These are phyloP conservation scores for Malassezia slooffiae DNA, from an alignment of 1,284 basidiomycete genomes.

Conservation along the genomic window DNA sequence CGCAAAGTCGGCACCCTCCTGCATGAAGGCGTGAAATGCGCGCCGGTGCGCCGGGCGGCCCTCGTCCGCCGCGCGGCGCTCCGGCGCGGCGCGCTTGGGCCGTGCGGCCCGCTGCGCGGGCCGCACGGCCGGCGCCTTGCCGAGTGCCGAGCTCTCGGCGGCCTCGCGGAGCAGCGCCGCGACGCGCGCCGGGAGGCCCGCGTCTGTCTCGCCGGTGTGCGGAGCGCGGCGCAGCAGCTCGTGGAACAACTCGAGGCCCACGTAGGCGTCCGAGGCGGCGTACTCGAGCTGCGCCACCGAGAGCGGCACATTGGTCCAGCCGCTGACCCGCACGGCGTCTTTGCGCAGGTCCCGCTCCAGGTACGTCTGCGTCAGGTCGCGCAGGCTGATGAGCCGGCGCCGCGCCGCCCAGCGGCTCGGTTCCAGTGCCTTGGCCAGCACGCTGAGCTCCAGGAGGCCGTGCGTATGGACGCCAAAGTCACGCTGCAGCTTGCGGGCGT, in stretches of 20 bases:
- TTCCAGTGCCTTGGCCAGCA: conserved; percentile 21
- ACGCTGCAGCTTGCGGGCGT: conserved; percentile 26
- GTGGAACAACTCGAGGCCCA: conserved; percentile 26
- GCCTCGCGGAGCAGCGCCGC: too few species aligned
- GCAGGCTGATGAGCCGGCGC: conserved; percentile 21
- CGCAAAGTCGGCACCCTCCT: too few species aligned
- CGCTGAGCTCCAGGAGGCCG: conserved; percentile 26
- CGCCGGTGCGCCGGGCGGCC: too few species aligned
- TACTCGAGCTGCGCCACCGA: conserved; percentile 24
- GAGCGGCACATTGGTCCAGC: conserved; percentile 23
- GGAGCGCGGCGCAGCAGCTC: conserved; percentile 13
- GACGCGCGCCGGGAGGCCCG: background rate
- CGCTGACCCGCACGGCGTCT: conserved; percentile 20
- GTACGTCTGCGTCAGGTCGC: conserved; percentile 28
- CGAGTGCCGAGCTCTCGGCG: too few species aligned
- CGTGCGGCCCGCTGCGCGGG: too few species aligned
- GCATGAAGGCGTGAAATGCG: too few species aligned
- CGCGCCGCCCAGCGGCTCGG: conserved; percentile 17
- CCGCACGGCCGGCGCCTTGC: too few species aligned
- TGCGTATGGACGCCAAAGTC: conserved; percentile 23
- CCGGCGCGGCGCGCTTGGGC: too few species aligned
- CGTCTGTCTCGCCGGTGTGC: conserved; percentile 3
- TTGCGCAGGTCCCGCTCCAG: conserved; percentile 23
- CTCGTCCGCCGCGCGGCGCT: too few species aligned
- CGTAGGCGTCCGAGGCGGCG: conserved; percentile 33